Evolutionary conservation across 139 green algal species (phyloP).

Genomic region (Chlorella sp.): DNA sequence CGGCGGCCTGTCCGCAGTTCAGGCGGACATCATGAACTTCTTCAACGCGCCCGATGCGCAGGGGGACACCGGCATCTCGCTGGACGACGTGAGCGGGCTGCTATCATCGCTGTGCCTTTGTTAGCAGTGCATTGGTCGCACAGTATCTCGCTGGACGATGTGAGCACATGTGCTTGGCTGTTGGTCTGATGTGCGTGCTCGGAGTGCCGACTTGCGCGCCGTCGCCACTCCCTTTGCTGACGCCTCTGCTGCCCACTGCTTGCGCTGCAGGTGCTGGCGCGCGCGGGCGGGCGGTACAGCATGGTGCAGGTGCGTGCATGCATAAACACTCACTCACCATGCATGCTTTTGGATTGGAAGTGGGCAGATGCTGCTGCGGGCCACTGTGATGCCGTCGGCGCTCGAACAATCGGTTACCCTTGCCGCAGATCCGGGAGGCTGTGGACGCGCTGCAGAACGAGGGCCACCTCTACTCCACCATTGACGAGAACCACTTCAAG

Average conservation of each 20-base stretch:
- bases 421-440: constrained; percentile 48
- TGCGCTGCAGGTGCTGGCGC: constrained; percentile 36
- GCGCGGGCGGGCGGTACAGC: constrained; percentile 43
- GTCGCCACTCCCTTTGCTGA: no score
- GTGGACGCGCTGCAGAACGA: constrained; percentile 66
- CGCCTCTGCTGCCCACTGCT: no score
- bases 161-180: no score
- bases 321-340: neutral
- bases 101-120: no score
- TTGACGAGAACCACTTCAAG: constrained; percentile 83
- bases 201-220: no score
- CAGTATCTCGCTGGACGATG: no score
- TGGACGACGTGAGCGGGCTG: constrained; percentile 43
- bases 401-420: neutral
- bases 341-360: neutral
- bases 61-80: constrained; percentile 38
- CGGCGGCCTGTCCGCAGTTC: constrained; percentile 38
- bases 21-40: constrained; percentile 40
- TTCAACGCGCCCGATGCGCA: constrained; percentile 44
- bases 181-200: no score
- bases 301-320: constrained; percentile 30
- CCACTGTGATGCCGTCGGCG: neutral
- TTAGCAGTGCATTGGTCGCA: no score
- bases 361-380: neutral
- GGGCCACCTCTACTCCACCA: constrained; percentile 80